Evolutionary conservation across 257 asterid species (phyloP).

Genomic region (Dorcoceras hygrometricum): DNA sequence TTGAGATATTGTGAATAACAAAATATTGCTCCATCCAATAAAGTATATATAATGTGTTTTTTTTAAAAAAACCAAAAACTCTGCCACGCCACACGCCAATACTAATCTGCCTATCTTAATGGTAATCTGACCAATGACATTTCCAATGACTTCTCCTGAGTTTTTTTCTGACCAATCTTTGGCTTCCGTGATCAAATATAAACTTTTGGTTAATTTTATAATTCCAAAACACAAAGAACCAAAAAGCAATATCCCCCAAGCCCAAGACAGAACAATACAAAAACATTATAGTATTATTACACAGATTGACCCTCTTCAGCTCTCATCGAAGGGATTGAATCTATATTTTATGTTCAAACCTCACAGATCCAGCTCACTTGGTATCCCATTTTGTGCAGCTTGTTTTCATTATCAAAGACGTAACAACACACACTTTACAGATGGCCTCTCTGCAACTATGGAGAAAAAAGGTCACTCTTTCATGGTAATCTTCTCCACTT

Average conservation of each 20-base stretch:
- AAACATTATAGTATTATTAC: slow-evolving; percentile 41
- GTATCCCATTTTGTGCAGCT: slow-evolving; percentile 53
- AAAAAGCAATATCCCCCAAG: slow-evolving; percentile 38
- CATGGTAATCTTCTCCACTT: slow-evolving; percentile 25
- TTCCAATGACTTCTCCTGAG: not conserved
- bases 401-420: slow-evolving; percentile 25
- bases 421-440: not conserved
- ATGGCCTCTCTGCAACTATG: not conserved
- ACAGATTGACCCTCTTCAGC: slow-evolving; percentile 51
- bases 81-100: not conserved
- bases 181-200: not conserved
- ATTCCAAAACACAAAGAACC: slow-evolving; percentile 7
- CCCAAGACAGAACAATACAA: slow-evolving; percentile 51
- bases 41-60: no score
- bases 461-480: slow-evolving; percentile 6
- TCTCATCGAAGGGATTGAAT: slow-evolving; percentile 48
- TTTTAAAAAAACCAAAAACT: no score
- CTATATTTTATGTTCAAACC: slow-evolving; percentile 49
- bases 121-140: not conserved
- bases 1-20: no score
- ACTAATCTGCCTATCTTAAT: not conserved
- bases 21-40: no score
- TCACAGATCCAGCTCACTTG: slow-evolving; percentile 63
- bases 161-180: not conserved
- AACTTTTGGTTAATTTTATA: not conserved